Evolutionary conservation across 108 stramenopile species (phyloP), one percentile per base, ranked within the genome.

Genomic region (Cyclotella baltica): DNA sequence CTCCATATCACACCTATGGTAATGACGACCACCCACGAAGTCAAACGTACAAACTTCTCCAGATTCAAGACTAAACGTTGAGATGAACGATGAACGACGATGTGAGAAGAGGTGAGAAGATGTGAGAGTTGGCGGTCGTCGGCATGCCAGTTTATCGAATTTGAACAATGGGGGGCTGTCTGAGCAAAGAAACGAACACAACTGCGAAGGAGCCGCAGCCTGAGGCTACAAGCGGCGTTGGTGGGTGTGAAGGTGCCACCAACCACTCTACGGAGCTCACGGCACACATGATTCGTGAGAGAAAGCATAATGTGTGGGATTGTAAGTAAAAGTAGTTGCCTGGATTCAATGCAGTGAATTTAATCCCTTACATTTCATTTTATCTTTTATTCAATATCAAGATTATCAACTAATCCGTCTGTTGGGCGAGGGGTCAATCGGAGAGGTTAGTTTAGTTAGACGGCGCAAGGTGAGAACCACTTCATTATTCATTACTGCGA

Each of bases 371-470:
- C 4, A 13, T 61, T 33, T 61, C 33, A 61, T 25, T 55, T 6
- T 22, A 11, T 2, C 22, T 10, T 55, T 10, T 55, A 25, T 11
- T 25, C 1, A 1, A 6, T 55, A 6, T 43, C 13, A n/a, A 59
- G 72, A 80, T 27, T 80, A 80, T 55, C 70, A 84, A 74, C 80
- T 78, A 25, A 50, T 85, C 2, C 74, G 87, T 61, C 75, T 87
- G 4, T 38, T 95, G 37, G 94, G 94, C 30, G 80, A 90, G 61
- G 94, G 94, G 20, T 88, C 88, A 48, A 92, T 95, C 72, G 94
- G 91, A 4, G 37, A 66, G 28, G 92, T 95, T 11, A 70, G 78
- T 31, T 79, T 83, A 38, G 94, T 92, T 1, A 67, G 63, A 31
- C 31, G 88, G n/a, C 86, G 80, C 57, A 76, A 83, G 25, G n/a